phyloP scores from a whole-genome alignment of 768 basidiomycete genomes.

The Leucosporidium scottii region DNA sequence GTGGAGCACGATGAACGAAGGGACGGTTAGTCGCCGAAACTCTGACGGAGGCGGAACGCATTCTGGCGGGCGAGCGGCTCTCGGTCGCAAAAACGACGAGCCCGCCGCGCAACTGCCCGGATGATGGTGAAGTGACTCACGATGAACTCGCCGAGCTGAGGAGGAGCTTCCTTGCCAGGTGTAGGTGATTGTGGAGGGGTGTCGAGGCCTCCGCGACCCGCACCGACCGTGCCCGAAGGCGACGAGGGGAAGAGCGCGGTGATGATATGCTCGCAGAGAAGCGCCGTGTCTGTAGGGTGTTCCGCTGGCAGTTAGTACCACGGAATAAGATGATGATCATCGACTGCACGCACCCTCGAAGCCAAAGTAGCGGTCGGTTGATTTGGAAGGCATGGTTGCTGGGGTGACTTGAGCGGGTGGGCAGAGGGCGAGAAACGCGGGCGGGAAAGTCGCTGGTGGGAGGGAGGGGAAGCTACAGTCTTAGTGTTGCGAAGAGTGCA shows the following conservation, averaged over 20 bases:
- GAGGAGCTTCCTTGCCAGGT: conserved; percentile 4
- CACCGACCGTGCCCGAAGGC: not conserved
- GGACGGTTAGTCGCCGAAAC: not conserved
- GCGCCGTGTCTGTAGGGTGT: conserved; percentile 19
- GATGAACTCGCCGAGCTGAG: conserved; percentile 33
- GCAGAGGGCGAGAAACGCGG: too few species aligned
- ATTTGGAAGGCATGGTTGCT: too few species aligned
- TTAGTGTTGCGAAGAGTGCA: too few species aligned
- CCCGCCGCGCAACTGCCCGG: too few species aligned
- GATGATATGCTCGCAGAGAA: conserved; percentile 33
- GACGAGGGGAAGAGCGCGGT: conserved; percentile 25
- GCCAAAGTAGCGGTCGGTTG: too few species aligned
- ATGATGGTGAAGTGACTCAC: conserved; percentile 9
- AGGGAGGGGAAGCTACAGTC: too few species aligned
- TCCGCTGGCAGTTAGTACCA: too few species aligned
- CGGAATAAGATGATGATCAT: too few species aligned
- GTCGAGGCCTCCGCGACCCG: conserved; percentile 4
- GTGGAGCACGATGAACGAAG: not conserved
- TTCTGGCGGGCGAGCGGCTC: not conserved
- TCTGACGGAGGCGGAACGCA: not conserved
- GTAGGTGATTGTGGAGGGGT: conserved; percentile 9
- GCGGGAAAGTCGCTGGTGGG: too few species aligned
- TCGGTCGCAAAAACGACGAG: too few species aligned
- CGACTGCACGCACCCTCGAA: too few species aligned
- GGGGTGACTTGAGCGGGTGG: too few species aligned